A percentile compares a stretch with the other conserved stretches of the same genome.
These are phyloP conservation scores for Miamiensis avidus DNA, from an alignment of 169 alveolate species.

Conservation along the genomic window DNA sequence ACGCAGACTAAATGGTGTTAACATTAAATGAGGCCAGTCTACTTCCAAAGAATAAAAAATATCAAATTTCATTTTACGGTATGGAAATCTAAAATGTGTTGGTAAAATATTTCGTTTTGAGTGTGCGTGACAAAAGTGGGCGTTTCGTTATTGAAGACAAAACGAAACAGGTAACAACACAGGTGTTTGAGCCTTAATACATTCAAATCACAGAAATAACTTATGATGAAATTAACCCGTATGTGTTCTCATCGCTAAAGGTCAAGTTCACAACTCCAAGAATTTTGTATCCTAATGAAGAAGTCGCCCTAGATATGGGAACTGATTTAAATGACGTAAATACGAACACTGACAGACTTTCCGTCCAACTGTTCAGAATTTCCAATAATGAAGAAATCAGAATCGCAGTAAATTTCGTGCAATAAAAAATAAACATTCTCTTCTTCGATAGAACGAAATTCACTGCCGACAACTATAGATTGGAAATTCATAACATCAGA, in stretches of 20 bases:
- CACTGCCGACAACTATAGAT: background rate
- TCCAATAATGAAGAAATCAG: background rate
- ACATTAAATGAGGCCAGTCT: background rate
- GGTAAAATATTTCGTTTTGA: background rate
- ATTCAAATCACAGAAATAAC: background rate
- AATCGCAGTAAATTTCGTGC: conserved; percentile 1
- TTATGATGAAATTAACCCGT: conserved; percentile 3
- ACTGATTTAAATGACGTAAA: conserved; percentile 19
- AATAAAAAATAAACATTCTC: background rate
- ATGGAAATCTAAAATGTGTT: background rate
- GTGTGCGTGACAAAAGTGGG: conserved; percentile 7
- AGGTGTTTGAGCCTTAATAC: background rate
- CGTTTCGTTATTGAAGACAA: background rate
- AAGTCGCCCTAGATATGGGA: conserved; percentile 2
- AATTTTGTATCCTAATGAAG: conserved; percentile 2
- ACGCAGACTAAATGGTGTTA: background rate
- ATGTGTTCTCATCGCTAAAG: background rate
- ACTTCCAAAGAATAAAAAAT: background rate
- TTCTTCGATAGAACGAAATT: background rate
- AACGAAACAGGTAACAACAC: background rate
- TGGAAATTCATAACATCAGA: background rate
- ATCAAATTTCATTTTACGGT: conserved; percentile 4
- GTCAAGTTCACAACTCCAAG: conserved; percentile 11
- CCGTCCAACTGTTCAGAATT: background rate
- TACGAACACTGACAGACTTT: conserved; percentile 21